These are phyloP conservation scores for Colletotrichum australisinense DNA, from an alignment of 2,329 filamentous ascomycete species.

Conservation along the genomic window DNA sequence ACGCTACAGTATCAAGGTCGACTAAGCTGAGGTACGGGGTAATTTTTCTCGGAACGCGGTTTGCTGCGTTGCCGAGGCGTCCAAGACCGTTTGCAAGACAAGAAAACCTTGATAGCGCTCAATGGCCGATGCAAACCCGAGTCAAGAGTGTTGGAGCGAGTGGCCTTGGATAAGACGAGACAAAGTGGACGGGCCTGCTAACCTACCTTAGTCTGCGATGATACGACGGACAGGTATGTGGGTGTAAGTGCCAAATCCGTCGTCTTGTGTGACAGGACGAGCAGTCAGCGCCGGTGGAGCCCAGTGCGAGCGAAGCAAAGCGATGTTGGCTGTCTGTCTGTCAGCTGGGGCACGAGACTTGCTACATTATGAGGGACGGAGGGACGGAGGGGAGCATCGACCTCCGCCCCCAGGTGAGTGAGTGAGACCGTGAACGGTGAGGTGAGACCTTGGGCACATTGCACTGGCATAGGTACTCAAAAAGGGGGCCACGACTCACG, in stretches of 20 bases:
- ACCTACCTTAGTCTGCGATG: not conserved
- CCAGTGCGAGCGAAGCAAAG: not conserved
- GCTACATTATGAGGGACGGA: no score
- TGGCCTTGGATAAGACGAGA: not conserved
- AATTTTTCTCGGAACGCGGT: not conserved
- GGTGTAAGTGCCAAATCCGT: not conserved
- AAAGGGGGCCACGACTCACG: not conserved
- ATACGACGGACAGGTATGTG: not conserved
- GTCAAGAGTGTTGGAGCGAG: not conserved
- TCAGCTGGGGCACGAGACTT: not conserved
- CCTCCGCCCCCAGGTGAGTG: not conserved
- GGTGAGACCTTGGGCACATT: not conserved
- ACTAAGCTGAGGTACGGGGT: no score
- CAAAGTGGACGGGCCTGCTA: not conserved
- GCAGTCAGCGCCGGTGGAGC: not conserved
- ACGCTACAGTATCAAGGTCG: no score
- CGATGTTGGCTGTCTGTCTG: not conserved
- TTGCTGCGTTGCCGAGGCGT: not conserved
- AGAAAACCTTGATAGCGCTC: not conserved
- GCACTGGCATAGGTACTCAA: no score
- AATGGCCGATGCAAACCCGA: not conserved
- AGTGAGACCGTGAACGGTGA: no score
- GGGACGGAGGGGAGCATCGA: not conserved
- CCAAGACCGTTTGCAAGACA: conserved; percentile 1
- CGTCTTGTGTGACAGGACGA: not conserved